phyloP scores from a whole-genome alignment of 2,329 filamentous ascomycete species.

The Neofusicoccum kwambonambiense region DNA sequence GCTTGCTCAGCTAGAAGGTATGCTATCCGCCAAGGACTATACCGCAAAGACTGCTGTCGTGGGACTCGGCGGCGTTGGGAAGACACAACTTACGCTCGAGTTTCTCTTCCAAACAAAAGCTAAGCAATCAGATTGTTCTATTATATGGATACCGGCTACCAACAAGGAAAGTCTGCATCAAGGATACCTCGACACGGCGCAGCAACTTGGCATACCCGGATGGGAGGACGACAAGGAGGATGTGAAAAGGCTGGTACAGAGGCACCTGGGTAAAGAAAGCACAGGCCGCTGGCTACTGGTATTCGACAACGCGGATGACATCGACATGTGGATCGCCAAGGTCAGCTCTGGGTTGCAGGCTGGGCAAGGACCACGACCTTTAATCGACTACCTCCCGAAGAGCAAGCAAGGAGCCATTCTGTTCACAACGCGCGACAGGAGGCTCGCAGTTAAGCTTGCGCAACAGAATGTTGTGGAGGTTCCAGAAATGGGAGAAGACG shows the following conservation, averaged over 20 bases:
- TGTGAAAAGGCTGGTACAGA: constrained; percentile 25
- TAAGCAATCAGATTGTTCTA: constrained; percentile 20
- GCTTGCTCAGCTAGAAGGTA: no score
- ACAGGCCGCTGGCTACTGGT: constrained; percentile 18
- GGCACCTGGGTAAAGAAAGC: constrained; percentile 22
- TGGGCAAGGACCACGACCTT: background rate
- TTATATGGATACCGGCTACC: constrained; percentile 27
- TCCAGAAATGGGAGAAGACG: constrained; percentile 14
- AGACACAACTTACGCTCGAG: constrained; percentile 32
- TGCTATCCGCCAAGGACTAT: no score
- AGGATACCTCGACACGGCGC: constrained; percentile 19
- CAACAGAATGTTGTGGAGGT: constrained; percentile 20
- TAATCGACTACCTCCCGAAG: constrained; percentile 22
- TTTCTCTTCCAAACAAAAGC: constrained; percentile 28
- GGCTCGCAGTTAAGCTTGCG: constrained; percentile 18
- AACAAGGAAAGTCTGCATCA: constrained; percentile 26
- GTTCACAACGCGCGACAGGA: constrained; percentile 23
- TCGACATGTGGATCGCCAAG: constrained; percentile 6
- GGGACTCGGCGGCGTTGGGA: constrained; percentile 34
- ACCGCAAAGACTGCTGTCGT: constrained; percentile 25
- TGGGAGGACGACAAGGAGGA: constrained; percentile 22
- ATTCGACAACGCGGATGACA: background rate
- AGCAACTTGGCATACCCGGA: constrained; percentile 21
- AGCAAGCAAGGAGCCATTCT: constrained; percentile 20
- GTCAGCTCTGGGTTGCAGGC: no score